Base-by-base conservation (phyloP, 164 flowering plant genomes). In the Magnolia changhungtana region DNA sequence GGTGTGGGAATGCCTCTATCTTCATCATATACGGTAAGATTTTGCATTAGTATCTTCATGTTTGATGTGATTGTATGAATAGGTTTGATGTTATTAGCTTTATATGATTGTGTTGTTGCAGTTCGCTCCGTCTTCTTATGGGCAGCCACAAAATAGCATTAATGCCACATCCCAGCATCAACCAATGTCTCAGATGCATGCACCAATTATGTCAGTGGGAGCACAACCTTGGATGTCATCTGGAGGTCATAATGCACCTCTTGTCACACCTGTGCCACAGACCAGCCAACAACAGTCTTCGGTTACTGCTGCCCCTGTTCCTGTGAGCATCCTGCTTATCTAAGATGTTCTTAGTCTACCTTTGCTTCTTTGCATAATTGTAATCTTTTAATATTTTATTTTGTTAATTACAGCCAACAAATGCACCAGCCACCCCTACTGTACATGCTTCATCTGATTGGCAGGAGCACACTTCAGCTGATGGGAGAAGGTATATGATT, bases 381-480 rank as follows among this genome's bases (percentile, higher is more conserved):
- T n/a, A 9, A 31, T 52, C 49, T 23, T 29, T 65, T 50, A 13
- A 18, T 27, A 8, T 50, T 49, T 71, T 18, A 2, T 63, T 11
- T 59, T 31, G 49, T n/a, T 8, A 72, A 21, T 66, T 80, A 76
- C 81, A 91, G 95, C 87, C 72, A 1, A 71, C 63, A 61, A 82
- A 72, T 78, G 76, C 59, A 69, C 76, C 68, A 16, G 19, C 90
- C 78, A 85, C 74, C 76, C 72, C 83, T 1, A 70, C 78, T 79
- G 84, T 79, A 55, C 90, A 81, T 74, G 78, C 90, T 8, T 76
- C 92, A 51, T 88, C 96, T 78, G 99, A 94, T 82, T 96, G 99
- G 99, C 97, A 92, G 81, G 99, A 94, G 81, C 97, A 89, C 83
- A 80, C 89, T 65, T 83, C 99, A 72, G 78, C 87, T 79, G 97